Evolutionary conservation across 768 basidiomycete genomes (phyloP), one percentile per base, ranked within the genome.

Genomic region (Trametes gibbosa): DNA sequence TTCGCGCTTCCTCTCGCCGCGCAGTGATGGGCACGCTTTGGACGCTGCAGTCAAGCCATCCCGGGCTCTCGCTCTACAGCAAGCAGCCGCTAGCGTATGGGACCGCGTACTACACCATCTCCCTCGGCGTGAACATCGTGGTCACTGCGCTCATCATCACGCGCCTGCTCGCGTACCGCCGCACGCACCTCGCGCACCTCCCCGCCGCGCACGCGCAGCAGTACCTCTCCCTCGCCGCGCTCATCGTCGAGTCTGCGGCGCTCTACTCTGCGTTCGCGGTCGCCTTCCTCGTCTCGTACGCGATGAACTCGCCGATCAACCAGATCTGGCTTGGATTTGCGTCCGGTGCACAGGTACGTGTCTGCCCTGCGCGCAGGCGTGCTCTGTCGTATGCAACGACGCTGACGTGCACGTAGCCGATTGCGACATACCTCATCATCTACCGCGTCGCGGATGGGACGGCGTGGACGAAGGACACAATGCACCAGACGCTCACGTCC

Each of bases 231-330:
- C 48, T 68, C 40, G 55, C 59, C n/a, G 46, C 67, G 23, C 63
- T 71, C 39, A 46, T 71, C 54, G 56, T 69, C 53, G 70, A 71
- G 60, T 67, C 66, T 35, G 70, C 69, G 5, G 62, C 67, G 39
- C 63, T 71, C 24, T 71, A 69, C 51, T 63, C 67, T 23, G 61
- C 50, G 24, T 69, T 67, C 56, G 47, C 66, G 4, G 60, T 71
- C 53, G 39, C 65, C 17, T 69, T 69, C 58, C 59, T 71, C 39
- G 65, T 71, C 17, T 58, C 69, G 37, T 70, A 67, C 46, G 69
- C 55, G 39, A 41, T 66, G 42, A 65, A 66, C 56, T 45, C 65
- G 29, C 61, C 68, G 1, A 53, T 65, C 50, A 61, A 61, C 53
- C 61, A 67, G 39, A 51, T 68, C 41, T 67, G 66, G 55, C 60